Evolutionary conservation across 441 rosid species (phyloP).

Genomic region (Gossypium trilobum): DNA sequence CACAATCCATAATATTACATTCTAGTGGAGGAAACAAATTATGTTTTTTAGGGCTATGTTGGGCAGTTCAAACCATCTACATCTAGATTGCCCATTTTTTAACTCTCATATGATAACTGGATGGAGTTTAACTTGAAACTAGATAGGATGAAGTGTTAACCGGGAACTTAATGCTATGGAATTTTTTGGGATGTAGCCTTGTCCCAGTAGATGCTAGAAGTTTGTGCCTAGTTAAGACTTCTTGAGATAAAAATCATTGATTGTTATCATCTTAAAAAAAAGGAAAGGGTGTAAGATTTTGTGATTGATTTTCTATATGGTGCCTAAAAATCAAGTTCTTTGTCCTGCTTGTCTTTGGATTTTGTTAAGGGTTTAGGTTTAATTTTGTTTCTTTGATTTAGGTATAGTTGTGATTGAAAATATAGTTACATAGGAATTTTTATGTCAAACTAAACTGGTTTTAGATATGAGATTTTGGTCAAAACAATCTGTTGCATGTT

Average conservation of each 20-base stretch:
- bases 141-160: not conserved
- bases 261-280: not conserved
- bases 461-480: not conserved
- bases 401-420: not conserved
- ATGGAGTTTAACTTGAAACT: not conserved
- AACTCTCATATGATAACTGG: constrained; percentile 1
- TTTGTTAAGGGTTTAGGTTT: not conserved
- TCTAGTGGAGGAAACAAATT: not conserved
- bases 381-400: not conserved
- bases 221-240: not conserved
- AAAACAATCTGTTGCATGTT: not conserved
- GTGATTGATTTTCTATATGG: not conserved
- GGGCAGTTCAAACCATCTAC: not conserved
- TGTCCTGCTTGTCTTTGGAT: not conserved
- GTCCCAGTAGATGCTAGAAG: not conserved
- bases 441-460: not conserved
- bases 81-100: not conserved
- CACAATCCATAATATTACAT: not conserved
- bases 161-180: not conserved
- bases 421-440: not conserved
- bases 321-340: not conserved
- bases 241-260: not conserved
- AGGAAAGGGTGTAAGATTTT: not conserved
- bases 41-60: not conserved
- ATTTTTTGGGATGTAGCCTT: not conserved